Base-by-base conservation (phyloP, 164 flowering plant species). In the Echeveria elegans region DNA sequence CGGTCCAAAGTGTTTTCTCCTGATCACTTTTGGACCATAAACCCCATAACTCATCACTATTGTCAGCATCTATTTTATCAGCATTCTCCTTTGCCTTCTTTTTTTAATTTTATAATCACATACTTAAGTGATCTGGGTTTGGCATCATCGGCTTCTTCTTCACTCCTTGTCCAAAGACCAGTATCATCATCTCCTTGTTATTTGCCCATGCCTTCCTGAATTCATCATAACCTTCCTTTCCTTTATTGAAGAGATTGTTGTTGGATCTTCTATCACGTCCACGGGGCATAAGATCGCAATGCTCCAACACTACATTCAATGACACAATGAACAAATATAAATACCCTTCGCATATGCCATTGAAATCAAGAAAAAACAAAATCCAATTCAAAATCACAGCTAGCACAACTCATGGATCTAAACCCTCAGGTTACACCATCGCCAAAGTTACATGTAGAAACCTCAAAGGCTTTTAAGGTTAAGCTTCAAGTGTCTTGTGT, bases 1-100 rank as follows among this genome's bases (percentile, higher is more conserved):
- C n/a, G n/a, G 96, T 87, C 99, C 99, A 94, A 29, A 94, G 78
- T 30, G 94, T 85, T 77, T 90, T 95, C 81, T 95, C 99, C 68
- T 89, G 90, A 43, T 89, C 99, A 66, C 96, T 89, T 12, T 77
- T 97, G 52, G 97, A 89, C 94, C 96, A 92, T 1, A n/a, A n/a
- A n/a, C 99, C 84, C 69, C 83, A 53, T 43, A 92, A 70, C 64
- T 92, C 99, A 78, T 89, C 99, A 71, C 97, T 92, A 50, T 90
- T 97, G 75, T 87, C 96, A n/a, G 85, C 99, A 82, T 92, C 90
- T 65, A 95, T 90, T 23, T 73, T 80, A 60, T 84, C 78, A 15
- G 92, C 77, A 16, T 78, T 83, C 67, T 88, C 86, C 72, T 88
- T 83, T 1, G 94, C 97, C 65, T 85, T 75, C 70, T 78, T 80